A percentile compares a stretch with the other conserved stretches of the same genome.
Evolutionary conservation across 2,329 filamentous ascomycete genomes (phyloP).

Genomic region (Escovopsis weberi): DNA sequence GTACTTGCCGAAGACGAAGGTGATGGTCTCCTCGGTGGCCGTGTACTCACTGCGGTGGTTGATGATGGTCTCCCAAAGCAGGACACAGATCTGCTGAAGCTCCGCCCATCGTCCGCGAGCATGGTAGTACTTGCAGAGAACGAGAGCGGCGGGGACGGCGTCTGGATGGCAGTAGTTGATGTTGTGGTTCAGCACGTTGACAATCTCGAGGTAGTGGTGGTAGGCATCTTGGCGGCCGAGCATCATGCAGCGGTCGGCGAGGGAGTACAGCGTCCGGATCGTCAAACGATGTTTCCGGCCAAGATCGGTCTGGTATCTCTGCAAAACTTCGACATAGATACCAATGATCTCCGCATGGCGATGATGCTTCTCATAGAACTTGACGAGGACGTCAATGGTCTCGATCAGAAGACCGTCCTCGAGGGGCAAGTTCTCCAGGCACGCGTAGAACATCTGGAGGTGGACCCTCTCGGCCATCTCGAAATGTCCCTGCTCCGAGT

Average conservation of each 20-base stretch:
- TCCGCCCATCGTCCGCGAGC: conserved; percentile 28
- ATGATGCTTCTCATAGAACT: conserved; percentile 20
- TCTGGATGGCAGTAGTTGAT: conserved; percentile 21
- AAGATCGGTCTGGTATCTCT: conserved; percentile 15
- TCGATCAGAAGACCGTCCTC: conserved; percentile 17
- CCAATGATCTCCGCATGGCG: conserved; percentile 24
- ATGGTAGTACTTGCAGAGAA: conserved; percentile 30
- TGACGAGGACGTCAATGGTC: conserved; percentile 15
- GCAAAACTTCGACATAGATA: conserved; percentile 19
- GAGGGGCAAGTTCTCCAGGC: conserved; percentile 15
- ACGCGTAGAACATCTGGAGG: conserved; percentile 22
- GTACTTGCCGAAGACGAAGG: conserved; percentile 29
- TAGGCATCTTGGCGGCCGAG: conserved; percentile 19
- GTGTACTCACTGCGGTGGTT: conserved; percentile 22
- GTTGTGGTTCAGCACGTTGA: conserved; percentile 17
- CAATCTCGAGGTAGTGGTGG: conserved; percentile 23
- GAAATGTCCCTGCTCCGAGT: conserved; percentile 20
- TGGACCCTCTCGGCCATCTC: conserved; percentile 24
- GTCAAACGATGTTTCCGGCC: conserved; percentile 18
- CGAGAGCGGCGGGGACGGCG: conserved; percentile 30
- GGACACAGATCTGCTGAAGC: conserved; percentile 29
- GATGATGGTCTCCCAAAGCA: conserved; percentile 26
- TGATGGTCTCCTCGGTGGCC: conserved; percentile 26
- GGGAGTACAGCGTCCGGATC: conserved; percentile 18
- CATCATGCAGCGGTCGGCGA: conserved; percentile 11